Conservation (phyloP, 306 rosid genomes). For the Prunus padus region DNA sequence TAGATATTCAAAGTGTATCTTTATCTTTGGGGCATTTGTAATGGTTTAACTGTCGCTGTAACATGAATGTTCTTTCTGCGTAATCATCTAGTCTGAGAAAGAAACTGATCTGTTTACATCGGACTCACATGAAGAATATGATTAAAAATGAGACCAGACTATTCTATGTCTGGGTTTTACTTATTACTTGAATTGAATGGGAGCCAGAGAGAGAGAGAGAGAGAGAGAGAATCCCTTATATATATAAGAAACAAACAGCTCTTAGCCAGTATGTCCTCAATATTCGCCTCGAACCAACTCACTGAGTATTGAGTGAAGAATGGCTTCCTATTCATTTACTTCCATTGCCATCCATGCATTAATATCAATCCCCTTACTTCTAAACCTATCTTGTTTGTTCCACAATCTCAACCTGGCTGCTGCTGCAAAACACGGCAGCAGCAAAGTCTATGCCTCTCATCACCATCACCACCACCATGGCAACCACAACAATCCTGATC, state of each 20-base stretch:
- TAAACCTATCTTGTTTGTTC: conserved; percentile 42
- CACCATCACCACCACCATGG: conserved; percentile 24
- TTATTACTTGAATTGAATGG: conserved; percentile 22
- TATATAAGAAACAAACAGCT: conserved; percentile 40
- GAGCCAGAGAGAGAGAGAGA: conserved; percentile 20
- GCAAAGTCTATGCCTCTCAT: conserved; percentile 4
- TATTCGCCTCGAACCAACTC: not conserved
- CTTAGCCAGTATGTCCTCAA: conserved; percentile 1
- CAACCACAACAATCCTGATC: conserved; percentile 21
- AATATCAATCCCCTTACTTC: conserved; percentile 32
- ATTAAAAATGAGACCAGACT: conserved; percentile 50
- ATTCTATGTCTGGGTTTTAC: not conserved
- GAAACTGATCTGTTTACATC: conserved; percentile 27
- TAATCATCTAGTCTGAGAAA: conserved; percentile 29
- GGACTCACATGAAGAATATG: conserved; percentile 40
- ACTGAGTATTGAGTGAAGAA: conserved; percentile 17
- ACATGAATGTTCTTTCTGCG: conserved; percentile 27
- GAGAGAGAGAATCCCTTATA: conserved; percentile 13
- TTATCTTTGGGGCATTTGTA: conserved; percentile 26
- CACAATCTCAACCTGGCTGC: conserved; percentile 18
- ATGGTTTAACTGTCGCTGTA: conserved; percentile 75
- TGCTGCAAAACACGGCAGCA: conserved; percentile 49
- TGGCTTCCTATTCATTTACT: conserved; percentile 49
- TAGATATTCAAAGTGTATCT: not conserved
- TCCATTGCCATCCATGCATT: conserved; percentile 29